phyloP scores from a whole-genome alignment of 2,329 filamentous ascomycete genomes.

The Chlorencoelia australis region DNA sequence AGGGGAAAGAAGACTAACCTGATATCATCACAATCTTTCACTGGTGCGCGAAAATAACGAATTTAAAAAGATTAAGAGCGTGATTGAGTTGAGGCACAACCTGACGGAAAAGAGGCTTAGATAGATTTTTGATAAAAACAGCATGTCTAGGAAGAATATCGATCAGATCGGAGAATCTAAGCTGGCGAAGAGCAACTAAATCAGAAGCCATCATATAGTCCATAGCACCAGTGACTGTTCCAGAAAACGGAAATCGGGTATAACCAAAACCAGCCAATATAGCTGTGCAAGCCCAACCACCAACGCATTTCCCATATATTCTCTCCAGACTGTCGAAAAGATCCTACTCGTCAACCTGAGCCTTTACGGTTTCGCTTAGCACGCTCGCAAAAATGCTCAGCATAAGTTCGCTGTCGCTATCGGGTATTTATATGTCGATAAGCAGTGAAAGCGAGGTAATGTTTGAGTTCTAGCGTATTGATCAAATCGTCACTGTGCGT shows the following conservation, averaged over 20 bases:
- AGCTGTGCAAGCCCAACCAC: slow-evolving; percentile 70
- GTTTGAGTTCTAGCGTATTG: slow-evolving; percentile 57
- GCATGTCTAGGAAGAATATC: slow-evolving; percentile 79
- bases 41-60: slow-evolving; percentile 79
- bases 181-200: slow-evolving; percentile 71
- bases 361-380: slow-evolving; percentile 70
- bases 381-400: slow-evolving; percentile 82
- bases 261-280: slow-evolving; percentile 77
- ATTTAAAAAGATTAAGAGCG: slow-evolving; percentile 79
- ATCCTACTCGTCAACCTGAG: slow-evolving; percentile 68
- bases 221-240: slow-evolving; percentile 47
- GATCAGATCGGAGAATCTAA: slow-evolving; percentile 65
- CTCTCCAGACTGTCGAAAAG: slow-evolving; percentile 61
- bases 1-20: no score
- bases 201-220: slow-evolving; percentile 93
- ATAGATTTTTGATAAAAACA: slow-evolving; percentile 74
- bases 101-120: slow-evolving; percentile 63
- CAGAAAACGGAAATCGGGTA: slow-evolving; percentile 65
- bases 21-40: no score
- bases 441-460: slow-evolving; percentile 35
- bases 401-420: slow-evolving; percentile 79
- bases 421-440: slow-evolving; percentile 55
- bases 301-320: slow-evolving; percentile 64
- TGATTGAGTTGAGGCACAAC: slow-evolving; percentile 60
- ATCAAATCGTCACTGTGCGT: slow-evolving; percentile 85